phyloP scores from a whole-genome alignment of 352 stramenopile species.

The Pythium brachiatum region DNA sequence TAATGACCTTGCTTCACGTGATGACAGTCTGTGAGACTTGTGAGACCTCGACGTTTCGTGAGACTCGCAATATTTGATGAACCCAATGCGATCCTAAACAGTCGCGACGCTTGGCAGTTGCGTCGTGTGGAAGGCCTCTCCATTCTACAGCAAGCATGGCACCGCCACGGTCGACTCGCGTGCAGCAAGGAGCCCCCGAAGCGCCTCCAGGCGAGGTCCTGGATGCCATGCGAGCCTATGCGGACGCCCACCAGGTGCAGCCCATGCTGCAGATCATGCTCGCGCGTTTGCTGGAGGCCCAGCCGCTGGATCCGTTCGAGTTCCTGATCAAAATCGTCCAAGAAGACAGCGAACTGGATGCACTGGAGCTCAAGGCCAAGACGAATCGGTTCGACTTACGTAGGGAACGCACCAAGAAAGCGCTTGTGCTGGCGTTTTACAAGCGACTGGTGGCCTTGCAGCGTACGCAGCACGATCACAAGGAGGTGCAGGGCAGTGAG shows the following conservation, averaged over 20 bases:
- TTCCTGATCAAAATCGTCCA: conserved; percentile 61
- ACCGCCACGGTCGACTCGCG: conserved; percentile 34
- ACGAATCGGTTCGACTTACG: conserved; percentile 57
- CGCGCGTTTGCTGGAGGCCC: conserved; percentile 49
- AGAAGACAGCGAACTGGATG: conserved; percentile 51
- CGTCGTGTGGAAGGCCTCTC: neutral
- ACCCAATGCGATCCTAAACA: neutral
- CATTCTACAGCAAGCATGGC: conserved; percentile 17
- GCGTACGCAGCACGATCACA: conserved; percentile 40
- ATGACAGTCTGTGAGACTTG: too few relatives aligned
- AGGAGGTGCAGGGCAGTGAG: conserved; percentile 22
- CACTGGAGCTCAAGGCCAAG: conserved; percentile 40
- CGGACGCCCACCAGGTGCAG: conserved; percentile 53
- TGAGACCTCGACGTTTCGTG: too few relatives aligned
- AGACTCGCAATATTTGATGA: neutral
- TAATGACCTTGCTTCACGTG: too few relatives aligned
- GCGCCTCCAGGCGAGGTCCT: conserved; percentile 34
- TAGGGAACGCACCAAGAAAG: conserved; percentile 59
- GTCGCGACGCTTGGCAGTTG: neutral
- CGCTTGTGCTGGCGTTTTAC: conserved; percentile 47
- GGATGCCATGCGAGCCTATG: conserved; percentile 60
- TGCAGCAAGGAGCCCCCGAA: conserved; percentile 25
- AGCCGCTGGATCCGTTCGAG: conserved; percentile 64
- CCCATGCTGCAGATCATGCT: conserved; percentile 65
- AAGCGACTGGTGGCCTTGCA: conserved; percentile 54